These are phyloP conservation scores for Sphagnurus paluster DNA, from an alignment of 1,284 basidiomycete species.

Conservation along the genomic window DNA sequence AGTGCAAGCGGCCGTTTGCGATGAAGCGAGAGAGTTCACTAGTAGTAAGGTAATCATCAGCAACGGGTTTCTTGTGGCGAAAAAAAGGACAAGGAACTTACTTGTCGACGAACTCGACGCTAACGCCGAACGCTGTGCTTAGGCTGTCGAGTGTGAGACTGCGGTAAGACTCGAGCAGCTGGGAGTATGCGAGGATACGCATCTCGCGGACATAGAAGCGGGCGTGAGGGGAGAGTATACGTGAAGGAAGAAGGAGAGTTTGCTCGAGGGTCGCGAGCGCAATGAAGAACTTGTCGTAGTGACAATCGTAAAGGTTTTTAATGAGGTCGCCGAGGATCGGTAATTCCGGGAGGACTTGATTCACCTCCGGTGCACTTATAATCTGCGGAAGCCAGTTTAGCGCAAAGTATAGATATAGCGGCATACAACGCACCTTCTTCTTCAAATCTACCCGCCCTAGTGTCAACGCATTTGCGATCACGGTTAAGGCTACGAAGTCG, in stretches of 20 bases:
- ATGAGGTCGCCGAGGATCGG: constrained; percentile 71
- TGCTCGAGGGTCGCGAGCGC: constrained; percentile 91
- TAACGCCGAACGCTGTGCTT: constrained; percentile 88
- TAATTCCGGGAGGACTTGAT: constrained; percentile 69
- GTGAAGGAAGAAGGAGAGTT: constrained; percentile 83
- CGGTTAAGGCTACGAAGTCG: constrained; percentile 87
- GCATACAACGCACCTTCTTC: constrained; percentile 66
- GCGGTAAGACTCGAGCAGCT: constrained; percentile 90
- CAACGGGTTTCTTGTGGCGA: not conserved
- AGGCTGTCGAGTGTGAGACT: constrained; percentile 90
- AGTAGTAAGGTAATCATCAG: constrained; percentile 2
- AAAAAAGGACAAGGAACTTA: constrained; percentile 37
- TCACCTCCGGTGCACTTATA: constrained; percentile 70
- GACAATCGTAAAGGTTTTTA: constrained; percentile 85
- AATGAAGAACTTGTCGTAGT: constrained; percentile 93
- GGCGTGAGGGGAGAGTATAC: constrained; percentile 84
- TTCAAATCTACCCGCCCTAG: constrained; percentile 88
- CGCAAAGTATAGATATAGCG: constrained; percentile 2
- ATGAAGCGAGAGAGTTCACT: constrained; percentile 95
- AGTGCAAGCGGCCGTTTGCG: constrained; percentile 84
- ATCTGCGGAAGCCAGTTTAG: constrained; percentile 39
- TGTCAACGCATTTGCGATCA: constrained; percentile 79
- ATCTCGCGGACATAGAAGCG: constrained; percentile 95
- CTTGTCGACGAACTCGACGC: constrained; percentile 86
- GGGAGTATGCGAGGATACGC: constrained; percentile 93